These are phyloP conservation scores for Leishmania amazonensis DNA, from an alignment of 208 protist species.

Conservation along the genomic window DNA sequence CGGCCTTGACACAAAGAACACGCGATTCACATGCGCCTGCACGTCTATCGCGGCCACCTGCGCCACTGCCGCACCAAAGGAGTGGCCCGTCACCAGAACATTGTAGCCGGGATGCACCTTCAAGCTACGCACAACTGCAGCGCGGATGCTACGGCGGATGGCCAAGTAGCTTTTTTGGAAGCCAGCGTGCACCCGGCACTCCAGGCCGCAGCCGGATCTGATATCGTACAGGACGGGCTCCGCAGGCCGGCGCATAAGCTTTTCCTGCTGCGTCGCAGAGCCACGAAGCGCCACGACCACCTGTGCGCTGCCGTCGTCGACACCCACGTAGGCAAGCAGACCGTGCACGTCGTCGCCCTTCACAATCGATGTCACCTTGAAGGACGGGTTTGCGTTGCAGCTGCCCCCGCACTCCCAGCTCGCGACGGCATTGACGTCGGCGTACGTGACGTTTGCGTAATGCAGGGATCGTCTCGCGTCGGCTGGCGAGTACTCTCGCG, in stretches of 20 bases:
- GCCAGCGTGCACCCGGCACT: conserved; percentile 42
- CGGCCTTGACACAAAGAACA: background rate
- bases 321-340: background rate
- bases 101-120: conserved; percentile 16
- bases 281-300: conserved; percentile 49
- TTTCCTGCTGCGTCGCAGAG: conserved; percentile 36
- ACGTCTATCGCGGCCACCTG: conserved; percentile 33
- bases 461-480: background rate
- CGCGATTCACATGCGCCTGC: conserved; percentile 11
- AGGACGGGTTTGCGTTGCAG: background rate
- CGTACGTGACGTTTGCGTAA: background rate
- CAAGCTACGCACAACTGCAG: conserved; percentile 16
- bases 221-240: conserved; percentile 21
- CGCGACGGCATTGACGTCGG: background rate
- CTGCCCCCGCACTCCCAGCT: background rate
- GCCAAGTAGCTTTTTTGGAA: conserved; percentile 40
- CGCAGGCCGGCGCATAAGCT: conserved; percentile 36
- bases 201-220: conserved; percentile 20
- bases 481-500: background rate
- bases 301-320: background rate
- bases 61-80: conserved; percentile 52
- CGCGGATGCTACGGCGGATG: conserved; percentile 12
- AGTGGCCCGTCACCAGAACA: conserved; percentile 61
- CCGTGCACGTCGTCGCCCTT: background rate
- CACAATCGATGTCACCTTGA: conserved; percentile 1